phyloP scores from a whole-genome alignment of 2,329 filamentous ascomycete genomes.

The Monosporascus ibericus region DNA sequence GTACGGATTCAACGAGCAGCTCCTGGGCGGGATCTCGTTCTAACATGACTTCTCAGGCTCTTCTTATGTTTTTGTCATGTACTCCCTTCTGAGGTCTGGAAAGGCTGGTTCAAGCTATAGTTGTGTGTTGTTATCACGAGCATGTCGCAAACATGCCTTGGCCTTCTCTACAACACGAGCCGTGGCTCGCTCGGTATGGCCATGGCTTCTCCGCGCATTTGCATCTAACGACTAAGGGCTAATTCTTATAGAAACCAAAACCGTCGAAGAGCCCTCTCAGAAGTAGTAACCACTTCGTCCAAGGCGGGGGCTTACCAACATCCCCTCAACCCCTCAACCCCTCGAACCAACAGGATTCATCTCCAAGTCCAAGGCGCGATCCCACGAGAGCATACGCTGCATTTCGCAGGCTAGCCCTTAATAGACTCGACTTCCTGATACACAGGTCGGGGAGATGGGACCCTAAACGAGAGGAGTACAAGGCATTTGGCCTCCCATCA shows the following conservation, averaged over 20 bases:
- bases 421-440: constrained; percentile 31
- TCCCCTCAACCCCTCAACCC: too few species aligned
- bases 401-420: constrained; percentile 18
- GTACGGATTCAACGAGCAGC: too few species aligned
- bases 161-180: constrained; percentile 18
- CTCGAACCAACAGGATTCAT: too few species aligned
- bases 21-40: not conserved
- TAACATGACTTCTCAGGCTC: constrained; percentile 18
- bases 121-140: constrained; percentile 1
- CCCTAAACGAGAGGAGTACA: constrained; percentile 20
- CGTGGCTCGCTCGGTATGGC: constrained; percentile 3
- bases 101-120: constrained; percentile 18
- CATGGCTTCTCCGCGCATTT: not conserved
- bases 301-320: too few species aligned
- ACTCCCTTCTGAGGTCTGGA: constrained; percentile 16
- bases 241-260: not conserved
- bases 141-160: constrained; percentile 17
- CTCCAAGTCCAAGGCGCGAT: not conserved
- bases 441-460: constrained; percentile 19
- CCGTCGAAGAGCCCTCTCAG: not conserved
- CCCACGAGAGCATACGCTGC: constrained; percentile 13
- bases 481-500: constrained; percentile 29
- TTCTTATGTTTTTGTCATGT: constrained; percentile 18
- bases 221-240: not conserved
- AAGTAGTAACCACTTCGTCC: too few species aligned